A percentile compares a stretch with the other conserved stretches of the same genome.
These are phyloP conservation scores for Chrysoporthe puriensis DNA, from an alignment of 2,329 filamentous ascomycete species.

Conservation along the genomic window DNA sequence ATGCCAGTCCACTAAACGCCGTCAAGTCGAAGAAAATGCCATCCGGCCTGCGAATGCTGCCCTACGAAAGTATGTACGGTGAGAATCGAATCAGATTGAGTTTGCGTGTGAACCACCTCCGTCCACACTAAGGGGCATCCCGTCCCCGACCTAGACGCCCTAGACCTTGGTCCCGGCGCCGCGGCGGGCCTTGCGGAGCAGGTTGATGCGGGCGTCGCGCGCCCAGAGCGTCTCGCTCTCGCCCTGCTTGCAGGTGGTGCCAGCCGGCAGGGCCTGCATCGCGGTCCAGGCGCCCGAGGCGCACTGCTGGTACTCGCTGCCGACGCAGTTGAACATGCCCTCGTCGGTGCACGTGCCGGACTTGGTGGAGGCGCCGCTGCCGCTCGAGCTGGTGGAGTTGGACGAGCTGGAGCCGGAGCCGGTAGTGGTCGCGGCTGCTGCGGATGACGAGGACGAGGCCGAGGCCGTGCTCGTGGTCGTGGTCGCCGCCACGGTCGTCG, in stretches of 20 bases:
- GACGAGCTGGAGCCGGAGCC: slow-evolving; percentile 17
- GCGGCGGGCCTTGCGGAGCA: slow-evolving; percentile 17
- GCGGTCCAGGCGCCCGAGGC: slow-evolving; percentile 38
- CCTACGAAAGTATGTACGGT: slow-evolving; percentile 11
- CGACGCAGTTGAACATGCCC: slow-evolving; percentile 42
- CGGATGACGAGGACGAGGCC: slow-evolving; percentile 8
- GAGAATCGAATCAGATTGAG: background rate
- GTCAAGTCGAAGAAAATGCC: background rate
- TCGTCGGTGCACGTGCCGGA: slow-evolving; percentile 38
- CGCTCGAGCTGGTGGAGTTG: slow-evolving; percentile 16
- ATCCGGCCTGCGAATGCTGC: slow-evolving; percentile 7
- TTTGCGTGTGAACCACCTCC: no score
- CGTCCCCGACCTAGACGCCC: background rate
- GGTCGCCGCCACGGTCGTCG: slow-evolving; percentile 5
- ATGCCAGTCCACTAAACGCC: slow-evolving; percentile 2
- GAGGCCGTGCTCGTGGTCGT: slow-evolving; percentile 10
- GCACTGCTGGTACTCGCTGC: slow-evolving; percentile 40
- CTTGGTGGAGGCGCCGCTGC: slow-evolving; percentile 26
- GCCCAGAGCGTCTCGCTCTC: slow-evolving; percentile 24
- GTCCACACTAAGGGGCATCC: background rate
- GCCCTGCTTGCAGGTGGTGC: slow-evolving; percentile 37
- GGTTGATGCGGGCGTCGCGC: background rate
- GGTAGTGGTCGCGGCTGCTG: slow-evolving; percentile 13
- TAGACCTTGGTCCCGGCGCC: background rate
- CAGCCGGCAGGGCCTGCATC: slow-evolving; percentile 36